Evolutionary conservation across 2,329 filamentous ascomycete genomes (phyloP).

Genomic region (Penicillium occitanis): DNA sequence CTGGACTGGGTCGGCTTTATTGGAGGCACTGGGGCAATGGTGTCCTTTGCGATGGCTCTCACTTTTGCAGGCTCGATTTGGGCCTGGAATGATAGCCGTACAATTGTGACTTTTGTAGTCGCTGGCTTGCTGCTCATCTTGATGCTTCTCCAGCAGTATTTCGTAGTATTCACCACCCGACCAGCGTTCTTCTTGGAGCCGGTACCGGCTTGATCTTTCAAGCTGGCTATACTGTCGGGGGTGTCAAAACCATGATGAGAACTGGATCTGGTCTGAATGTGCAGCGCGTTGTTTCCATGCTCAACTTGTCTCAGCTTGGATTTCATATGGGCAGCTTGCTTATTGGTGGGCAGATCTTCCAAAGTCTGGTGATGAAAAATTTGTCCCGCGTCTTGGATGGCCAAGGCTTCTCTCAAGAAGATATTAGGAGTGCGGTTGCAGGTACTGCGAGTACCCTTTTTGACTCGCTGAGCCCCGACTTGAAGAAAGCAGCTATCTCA

Average conservation of each 20-base stretch:
- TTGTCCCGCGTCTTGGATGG: background rate
- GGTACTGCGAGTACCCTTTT: conserved; percentile 10
- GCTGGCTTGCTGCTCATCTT: conserved; percentile 46
- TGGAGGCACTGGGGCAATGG: conserved; percentile 36
- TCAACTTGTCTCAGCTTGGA: conserved; percentile 13
- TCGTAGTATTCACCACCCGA: conserved; percentile 44
- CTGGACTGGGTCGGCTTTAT: conserved; percentile 49
- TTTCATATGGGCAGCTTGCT: conserved; percentile 1
- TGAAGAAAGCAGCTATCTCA: background rate
- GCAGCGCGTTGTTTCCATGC: background rate
- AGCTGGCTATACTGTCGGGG: conserved; percentile 24
- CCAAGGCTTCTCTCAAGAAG: background rate
- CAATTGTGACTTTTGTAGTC: conserved; percentile 51
- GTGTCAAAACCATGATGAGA: background rate
- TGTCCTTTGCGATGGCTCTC: conserved; percentile 49
- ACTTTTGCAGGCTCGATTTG: conserved; percentile 52
- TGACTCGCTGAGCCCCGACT: background rate
- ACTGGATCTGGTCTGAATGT: conserved; percentile 9
- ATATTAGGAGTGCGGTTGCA: conserved; percentile 5
- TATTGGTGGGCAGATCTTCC: conserved; percentile 13
- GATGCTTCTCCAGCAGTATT: conserved; percentile 50
- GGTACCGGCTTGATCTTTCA: conserved; percentile 27
- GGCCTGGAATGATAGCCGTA: conserved; percentile 46
- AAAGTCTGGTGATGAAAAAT: background rate
- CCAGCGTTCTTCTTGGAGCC: conserved; percentile 29